phyloP scores from a whole-genome alignment of 768 basidiomycete genomes.

The Dentipellis fragilis region DNA sequence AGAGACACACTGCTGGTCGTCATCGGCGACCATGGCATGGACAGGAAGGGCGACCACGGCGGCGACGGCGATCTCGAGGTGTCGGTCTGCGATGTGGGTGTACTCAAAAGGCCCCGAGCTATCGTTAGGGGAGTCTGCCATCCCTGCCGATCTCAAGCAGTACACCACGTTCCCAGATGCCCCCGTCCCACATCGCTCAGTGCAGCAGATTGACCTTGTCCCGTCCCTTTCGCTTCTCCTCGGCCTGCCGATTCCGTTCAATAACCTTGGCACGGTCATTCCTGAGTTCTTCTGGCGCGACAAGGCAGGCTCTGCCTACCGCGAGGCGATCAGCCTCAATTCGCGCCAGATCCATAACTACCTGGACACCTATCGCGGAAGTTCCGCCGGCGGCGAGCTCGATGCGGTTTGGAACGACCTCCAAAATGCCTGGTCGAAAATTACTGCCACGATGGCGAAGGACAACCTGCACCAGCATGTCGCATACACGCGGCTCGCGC shows the following conservation, averaged over 20 bases:
- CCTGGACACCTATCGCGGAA: conserved; percentile 65
- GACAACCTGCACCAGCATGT: conserved; percentile 18
- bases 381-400: conserved; percentile 64
- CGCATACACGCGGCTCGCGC: conserved; percentile 49
- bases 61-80: conserved; percentile 85
- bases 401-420: conserved; percentile 52
- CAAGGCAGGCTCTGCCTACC: conserved; percentile 28
- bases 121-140: conserved; percentile 19
- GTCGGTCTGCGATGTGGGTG: conserved; percentile 79
- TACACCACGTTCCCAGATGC: conserved; percentile 54
- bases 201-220: conserved; percentile 91
- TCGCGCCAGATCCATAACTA: conserved; percentile 67
- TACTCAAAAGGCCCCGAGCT: conserved; percentile 71
- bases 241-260: conserved; percentile 90
- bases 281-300: conserved; percentile 80
- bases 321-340: conserved; percentile 59
- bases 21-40: conserved; percentile 97
- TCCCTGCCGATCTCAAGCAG: conserved; percentile 44
- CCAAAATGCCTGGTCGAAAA: conserved; percentile 15
- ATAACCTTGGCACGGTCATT: conserved; percentile 85
- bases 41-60: conserved; percentile 87
- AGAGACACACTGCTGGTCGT: conserved; percentile 87
- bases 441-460: neutral
- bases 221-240: conserved; percentile 83
- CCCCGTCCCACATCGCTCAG: conserved; percentile 40